These are phyloP conservation scores for Hanseniaspora pseudoguilliermondii DNA, from an alignment of 805 yeast genomes.

Conservation along the genomic window DNA sequence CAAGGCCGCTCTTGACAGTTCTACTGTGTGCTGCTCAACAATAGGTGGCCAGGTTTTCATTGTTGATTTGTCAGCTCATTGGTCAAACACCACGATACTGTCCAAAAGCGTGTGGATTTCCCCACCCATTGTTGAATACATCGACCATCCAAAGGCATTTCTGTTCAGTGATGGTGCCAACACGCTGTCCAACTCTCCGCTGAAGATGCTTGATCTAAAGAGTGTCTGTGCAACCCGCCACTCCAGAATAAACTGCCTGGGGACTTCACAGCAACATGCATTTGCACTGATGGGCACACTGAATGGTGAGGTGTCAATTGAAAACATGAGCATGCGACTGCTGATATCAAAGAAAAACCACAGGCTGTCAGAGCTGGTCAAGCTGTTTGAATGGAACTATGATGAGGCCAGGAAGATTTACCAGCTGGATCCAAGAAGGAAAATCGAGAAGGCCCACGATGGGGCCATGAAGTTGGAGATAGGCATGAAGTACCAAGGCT, in stretches of 20 bases:
- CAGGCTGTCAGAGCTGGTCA: neutral
- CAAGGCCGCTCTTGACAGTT: constrained; percentile 29
- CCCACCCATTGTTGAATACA: constrained; percentile 20
- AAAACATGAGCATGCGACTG: constrained; percentile 30
- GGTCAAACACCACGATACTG: constrained; percentile 23
- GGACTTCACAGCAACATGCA: constrained; percentile 36
- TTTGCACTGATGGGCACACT: constrained; percentile 36
- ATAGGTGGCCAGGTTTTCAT: constrained; percentile 33
- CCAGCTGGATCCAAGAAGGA: constrained; percentile 32
- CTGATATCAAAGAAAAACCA: constrained; percentile 15
- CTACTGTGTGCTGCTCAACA: constrained; percentile 22
- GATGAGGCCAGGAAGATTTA: constrained; percentile 29
- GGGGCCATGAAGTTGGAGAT: constrained; percentile 30
- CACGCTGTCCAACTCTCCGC: constrained; percentile 15
- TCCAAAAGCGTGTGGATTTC: constrained; percentile 25
- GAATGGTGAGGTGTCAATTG: constrained; percentile 36
- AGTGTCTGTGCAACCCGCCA: constrained; percentile 24
- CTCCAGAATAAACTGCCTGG: constrained; percentile 31
- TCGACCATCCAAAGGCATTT: constrained; percentile 29
- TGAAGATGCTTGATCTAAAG: neutral
- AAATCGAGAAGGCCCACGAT: constrained; percentile 24
- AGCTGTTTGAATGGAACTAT: constrained; percentile 30
- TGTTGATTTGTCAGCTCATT: constrained; percentile 28
- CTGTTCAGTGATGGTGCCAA: constrained; percentile 33
- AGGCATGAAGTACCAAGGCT: constrained; percentile 38